These are phyloP conservation scores for Acanthamoeba healyi DNA, from an alignment of 208 protist genomes.

Conservation along the genomic window DNA sequence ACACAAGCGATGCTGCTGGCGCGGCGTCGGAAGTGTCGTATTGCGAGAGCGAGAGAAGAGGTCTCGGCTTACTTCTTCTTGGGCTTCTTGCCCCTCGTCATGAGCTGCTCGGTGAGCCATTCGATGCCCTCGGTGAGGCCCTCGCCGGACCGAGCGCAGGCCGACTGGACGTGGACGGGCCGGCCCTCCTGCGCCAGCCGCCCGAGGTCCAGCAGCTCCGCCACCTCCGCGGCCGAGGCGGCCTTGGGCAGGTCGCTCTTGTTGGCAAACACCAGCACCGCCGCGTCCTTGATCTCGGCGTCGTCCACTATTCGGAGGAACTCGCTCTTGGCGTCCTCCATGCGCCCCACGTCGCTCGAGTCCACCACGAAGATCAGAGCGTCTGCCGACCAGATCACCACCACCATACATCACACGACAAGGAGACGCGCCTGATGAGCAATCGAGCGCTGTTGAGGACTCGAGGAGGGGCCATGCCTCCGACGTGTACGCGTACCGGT, in stretches of 20 bases:
- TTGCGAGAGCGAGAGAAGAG: not conserved
- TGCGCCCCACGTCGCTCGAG: constrained; percentile 95
- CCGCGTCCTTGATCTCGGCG: constrained; percentile 97
- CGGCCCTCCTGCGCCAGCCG: constrained; percentile 94
- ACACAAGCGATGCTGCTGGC: no score
- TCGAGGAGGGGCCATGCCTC: no score
- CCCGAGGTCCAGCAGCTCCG: constrained; percentile 96
- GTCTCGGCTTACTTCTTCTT: constrained; percentile 11
- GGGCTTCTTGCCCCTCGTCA: not conserved
- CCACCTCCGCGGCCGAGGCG: constrained; percentile 97
- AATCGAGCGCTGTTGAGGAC: no score
- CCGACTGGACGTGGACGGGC: constrained; percentile 96
- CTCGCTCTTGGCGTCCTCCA: constrained; percentile 94
- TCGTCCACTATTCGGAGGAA: constrained; percentile 97
- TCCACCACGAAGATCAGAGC: constrained; percentile 98
- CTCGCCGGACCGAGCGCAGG: constrained; percentile 96
- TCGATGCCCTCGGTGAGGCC: constrained; percentile 97
- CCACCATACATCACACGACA: no score
- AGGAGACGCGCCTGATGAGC: no score
- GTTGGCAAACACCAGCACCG: constrained; percentile 99
- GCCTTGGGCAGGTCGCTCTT: constrained; percentile 99
- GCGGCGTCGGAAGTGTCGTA: no score
- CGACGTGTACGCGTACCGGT: constrained; percentile 87
- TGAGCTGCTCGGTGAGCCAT: constrained; percentile 92
- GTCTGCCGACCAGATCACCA: constrained; percentile 91